These are phyloP conservation scores for Phylloporus sp. DNA, from an alignment of 1,284 basidiomycete genomes.

Conservation along the genomic window DNA sequence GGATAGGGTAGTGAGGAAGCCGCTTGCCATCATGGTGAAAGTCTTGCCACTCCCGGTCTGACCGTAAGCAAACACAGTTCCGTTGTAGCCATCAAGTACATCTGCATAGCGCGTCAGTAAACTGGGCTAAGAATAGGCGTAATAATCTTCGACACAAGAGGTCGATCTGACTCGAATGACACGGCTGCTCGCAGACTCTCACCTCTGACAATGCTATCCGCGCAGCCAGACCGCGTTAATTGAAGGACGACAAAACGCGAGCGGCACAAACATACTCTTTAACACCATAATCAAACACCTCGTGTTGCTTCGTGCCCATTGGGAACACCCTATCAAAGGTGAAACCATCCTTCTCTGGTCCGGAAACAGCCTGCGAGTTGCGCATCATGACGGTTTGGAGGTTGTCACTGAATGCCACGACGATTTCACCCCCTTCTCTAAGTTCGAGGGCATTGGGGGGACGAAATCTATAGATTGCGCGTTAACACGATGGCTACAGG, in stretches of 20 bases:
- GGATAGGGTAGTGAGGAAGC: constrained; percentile 12
- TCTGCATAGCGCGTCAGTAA: constrained; percentile 55
- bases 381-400: constrained; percentile 83
- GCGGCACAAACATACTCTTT: constrained; percentile 74
- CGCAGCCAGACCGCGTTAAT: constrained; percentile 20
- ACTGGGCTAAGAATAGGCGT: constrained; percentile 8
- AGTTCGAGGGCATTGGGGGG: constrained; percentile 93
- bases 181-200: constrained; percentile 19
- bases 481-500: constrained; percentile 9
- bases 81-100: constrained; percentile 99
- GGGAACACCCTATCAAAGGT: constrained; percentile 98
- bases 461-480: constrained; percentile 72
- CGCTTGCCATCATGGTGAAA: constrained; percentile 93
- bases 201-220: constrained; percentile 78
- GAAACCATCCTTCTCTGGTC: constrained; percentile 92
- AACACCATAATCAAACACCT: constrained; percentile 99
- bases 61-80: constrained; percentile 98
- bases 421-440: constrained; percentile 89
- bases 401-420: constrained; percentile 89
- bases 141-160: not conserved
- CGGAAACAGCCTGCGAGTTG: constrained; percentile 64
- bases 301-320: constrained; percentile 88
- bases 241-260: constrained; percentile 13
- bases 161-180: constrained; percentile 1
- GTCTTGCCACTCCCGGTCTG: constrained; percentile 98